These are phyloP conservation scores for Paracoccidioides brasiliensis DNA, from an alignment of 2,329 filamentous ascomycete species.

Conservation along the genomic window DNA sequence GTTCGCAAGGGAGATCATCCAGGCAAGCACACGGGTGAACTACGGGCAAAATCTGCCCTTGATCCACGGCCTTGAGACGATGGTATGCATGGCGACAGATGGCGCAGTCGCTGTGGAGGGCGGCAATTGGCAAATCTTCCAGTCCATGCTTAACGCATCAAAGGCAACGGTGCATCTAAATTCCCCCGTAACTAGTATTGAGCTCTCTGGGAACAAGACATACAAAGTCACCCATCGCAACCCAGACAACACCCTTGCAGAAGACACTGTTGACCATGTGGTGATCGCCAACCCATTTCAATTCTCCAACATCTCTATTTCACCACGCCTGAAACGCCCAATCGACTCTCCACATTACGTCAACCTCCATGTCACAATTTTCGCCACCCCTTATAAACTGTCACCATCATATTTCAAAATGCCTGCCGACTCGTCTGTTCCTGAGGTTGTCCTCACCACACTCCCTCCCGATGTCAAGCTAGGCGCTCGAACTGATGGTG, in stretches of 20 bases:
- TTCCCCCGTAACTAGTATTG: conserved; percentile 52
- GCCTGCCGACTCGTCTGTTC: conserved; percentile 38
- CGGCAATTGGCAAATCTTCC: conserved; percentile 92
- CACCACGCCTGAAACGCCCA: conserved; percentile 28
- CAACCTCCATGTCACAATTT: conserved; percentile 75
- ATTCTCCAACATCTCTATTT: conserved; percentile 54
- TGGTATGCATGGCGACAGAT: conserved; percentile 84
- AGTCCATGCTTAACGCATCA: conserved; percentile 59
- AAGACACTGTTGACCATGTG: conserved; percentile 57
- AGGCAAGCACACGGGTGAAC: conserved; percentile 84
- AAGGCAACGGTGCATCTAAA: conserved; percentile 50
- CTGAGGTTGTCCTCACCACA: conserved; percentile 71
- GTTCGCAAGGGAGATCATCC: conserved; percentile 72
- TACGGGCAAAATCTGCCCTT: conserved; percentile 79
- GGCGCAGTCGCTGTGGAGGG: conserved; percentile 67
- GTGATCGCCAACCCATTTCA: conserved; percentile 76
- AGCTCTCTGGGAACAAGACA: conserved; percentile 24
- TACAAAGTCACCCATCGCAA: conserved; percentile 33
- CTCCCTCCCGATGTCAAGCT: conserved; percentile 43
- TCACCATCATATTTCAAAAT: conserved; percentile 61
- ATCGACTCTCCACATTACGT: conserved; percentile 80
- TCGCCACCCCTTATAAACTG: conserved; percentile 64
- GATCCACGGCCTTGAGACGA: conserved; percentile 79
- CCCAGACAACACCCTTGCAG: conserved; percentile 9
- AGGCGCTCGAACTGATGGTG: conserved; percentile 36